Base-by-base conservation (phyloP, 768 basidiomycete genomes). In the Kwoniella shandongensis region DNA sequence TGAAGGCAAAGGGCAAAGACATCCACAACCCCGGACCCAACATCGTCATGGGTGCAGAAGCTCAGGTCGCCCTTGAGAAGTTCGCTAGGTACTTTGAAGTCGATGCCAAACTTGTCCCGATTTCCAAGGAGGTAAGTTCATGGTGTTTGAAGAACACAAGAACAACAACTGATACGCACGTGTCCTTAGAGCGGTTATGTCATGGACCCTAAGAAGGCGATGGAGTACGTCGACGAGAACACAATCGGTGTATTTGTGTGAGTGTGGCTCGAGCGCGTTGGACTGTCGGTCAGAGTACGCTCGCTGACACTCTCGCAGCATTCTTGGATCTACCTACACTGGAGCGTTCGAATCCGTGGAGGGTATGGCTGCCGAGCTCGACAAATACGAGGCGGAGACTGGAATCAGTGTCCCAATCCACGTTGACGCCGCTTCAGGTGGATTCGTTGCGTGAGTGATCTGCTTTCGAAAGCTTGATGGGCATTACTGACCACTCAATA, bases 301-400 rank as follows among this genome's bases (percentile, higher is more conserved):
- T 6, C 4, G 30, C 32, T 29, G 80, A 86, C 81, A 68, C 13
- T 42, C 25, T 35, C 32, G n/a, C 55, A 51, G 49, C 15, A 54
- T 65, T 39, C 69, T 73, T 23, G 72, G 75, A 63, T 78, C 77
- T 12, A 82, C 81, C 23, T 81, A 80, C 62, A 83, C 83, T 5
- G 83, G 81, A n/a, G 80, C 79, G 63, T 84, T 81, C 67, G 92
- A 94, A 67, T 85, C 87, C 12, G 91, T 96, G 29, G 83, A 88
- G 72, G 88, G 86, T 72, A 88, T 96, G 85, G 80, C 87, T 1
- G 84, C 86, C 39, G 66, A 67, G 52, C 62, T 91, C 74, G 80
- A 81, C 78, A 80, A 77, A 51, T 78, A 83, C 59, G 78, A 85
- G 62, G 71, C 46, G 18, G 66, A 76, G 59, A 81, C 79, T 0